These are phyloP conservation scores for Trypanosoma lewisi DNA, from an alignment of 208 protist species.

Conservation along the genomic window DNA sequence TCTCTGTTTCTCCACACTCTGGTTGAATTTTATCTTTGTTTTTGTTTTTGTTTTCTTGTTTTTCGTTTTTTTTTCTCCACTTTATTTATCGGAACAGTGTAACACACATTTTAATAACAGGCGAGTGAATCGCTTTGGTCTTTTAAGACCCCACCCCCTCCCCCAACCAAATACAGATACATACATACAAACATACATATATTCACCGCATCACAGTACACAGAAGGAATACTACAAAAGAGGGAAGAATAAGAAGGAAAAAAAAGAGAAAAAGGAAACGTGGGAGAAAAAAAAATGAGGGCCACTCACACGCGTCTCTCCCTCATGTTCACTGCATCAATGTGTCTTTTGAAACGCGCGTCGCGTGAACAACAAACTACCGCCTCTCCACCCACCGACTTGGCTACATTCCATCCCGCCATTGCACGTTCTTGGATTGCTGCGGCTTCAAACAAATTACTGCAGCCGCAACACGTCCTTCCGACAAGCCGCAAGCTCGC, in stretches of 20 bases:
- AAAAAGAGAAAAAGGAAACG: conserved; percentile 12
- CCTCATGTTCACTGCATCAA: conserved; percentile 3
- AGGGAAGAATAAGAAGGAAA: neutral
- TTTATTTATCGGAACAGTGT: conserved; percentile 4
- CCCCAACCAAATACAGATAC: neutral
- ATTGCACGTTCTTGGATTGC: conserved; percentile 67
- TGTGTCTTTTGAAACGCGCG: neutral
- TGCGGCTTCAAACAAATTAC: conserved; percentile 74
- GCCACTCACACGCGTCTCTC: conserved; percentile 9
- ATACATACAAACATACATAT: conserved; percentile 4
- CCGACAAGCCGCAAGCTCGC: conserved; percentile 67
- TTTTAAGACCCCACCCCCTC: conserved; percentile 18
- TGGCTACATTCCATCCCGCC: conserved; percentile 60
- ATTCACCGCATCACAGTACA: no score
- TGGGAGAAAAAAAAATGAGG: conserved; percentile 1
- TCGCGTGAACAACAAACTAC: neutral
- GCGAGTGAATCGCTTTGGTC: conserved; percentile 14
- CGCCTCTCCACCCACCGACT: conserved; percentile 6
- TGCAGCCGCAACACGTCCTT: conserved; percentile 78
- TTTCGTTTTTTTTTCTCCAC: conserved; percentile 19
- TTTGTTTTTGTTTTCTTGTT: conserved; percentile 21
- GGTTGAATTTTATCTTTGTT: no score
- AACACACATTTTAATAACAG: neutral
- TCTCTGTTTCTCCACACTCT: no score
- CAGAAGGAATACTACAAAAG: neutral